phyloP scores from a whole-genome alignment of 2,329 filamentous ascomycete genomes.

The Paraphoma sp. region DNA sequence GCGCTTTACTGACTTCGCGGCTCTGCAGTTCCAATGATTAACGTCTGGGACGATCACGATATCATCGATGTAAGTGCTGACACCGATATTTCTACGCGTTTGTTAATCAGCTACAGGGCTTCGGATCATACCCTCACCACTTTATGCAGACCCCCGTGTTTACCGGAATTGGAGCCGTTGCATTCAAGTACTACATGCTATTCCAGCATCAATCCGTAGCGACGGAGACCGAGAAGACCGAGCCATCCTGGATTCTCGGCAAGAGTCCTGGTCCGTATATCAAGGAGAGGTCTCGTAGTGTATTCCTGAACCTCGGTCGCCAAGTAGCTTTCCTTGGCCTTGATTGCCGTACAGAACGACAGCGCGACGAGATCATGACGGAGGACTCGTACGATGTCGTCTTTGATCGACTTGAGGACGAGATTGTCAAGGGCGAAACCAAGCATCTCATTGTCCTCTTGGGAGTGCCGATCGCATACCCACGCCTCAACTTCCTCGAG shows the following conservation, averaged over 20 bases:
- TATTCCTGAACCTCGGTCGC: constrained; percentile 84
- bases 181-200: constrained; percentile 98
- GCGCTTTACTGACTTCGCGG: no score
- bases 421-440: constrained; percentile 82
- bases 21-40: constrained; percentile 99
- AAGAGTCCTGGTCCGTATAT: constrained; percentile 86
- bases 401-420: constrained; percentile 81
- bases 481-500: constrained; percentile 63
- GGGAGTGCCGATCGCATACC: constrained; percentile 67
- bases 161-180: constrained; percentile 84
- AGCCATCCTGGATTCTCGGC: constrained; percentile 92
- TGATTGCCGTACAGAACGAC: constrained; percentile 90
- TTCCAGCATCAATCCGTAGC: constrained; percentile 94
- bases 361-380: constrained; percentile 78
- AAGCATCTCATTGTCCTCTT: constrained; percentile 90
- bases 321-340: constrained; percentile 83
- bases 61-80: constrained; percentile 55
- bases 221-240: constrained; percentile 79
- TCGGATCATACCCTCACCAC: constrained; percentile 87
- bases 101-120: constrained; percentile 65
- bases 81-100: constrained; percentile 60
- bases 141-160: constrained; percentile 94
- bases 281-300: constrained; percentile 78
- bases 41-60: constrained; percentile 93
- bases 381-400: constrained; percentile 85